These are phyloP conservation scores for Cryphonectria radicalis DNA, from an alignment of 2,329 filamentous ascomycete species.

Conservation along the genomic window DNA sequence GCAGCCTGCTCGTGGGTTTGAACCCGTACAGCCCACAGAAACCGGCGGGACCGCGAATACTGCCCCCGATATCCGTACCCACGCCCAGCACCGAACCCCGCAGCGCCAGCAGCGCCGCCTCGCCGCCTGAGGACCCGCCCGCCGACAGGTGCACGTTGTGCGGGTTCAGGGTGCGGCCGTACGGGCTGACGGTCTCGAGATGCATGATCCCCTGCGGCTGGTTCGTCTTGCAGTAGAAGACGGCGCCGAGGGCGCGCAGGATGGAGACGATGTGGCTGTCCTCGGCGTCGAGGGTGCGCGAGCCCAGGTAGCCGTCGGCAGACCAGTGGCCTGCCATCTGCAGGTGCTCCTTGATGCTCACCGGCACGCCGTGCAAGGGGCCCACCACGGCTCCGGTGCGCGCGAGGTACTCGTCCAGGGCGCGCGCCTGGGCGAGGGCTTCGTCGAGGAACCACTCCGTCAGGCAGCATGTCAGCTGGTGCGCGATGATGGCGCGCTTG, in stretches of 20 bases:
- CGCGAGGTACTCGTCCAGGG: constrained; percentile 47
- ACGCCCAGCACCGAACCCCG: constrained; percentile 47
- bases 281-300: constrained; percentile 52
- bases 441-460: constrained; percentile 34
- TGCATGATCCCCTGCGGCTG: constrained; percentile 62
- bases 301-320: constrained; percentile 55
- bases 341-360: constrained; percentile 64
- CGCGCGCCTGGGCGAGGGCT: constrained; percentile 36
- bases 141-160: constrained; percentile 62
- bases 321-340: constrained; percentile 55
- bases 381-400: constrained; percentile 50
- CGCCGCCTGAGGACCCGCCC: constrained; percentile 68
- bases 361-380: constrained; percentile 58
- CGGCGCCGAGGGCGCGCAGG: constrained; percentile 61
- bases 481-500: constrained; percentile 51
- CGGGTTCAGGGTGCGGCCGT: constrained; percentile 66
- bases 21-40: constrained; percentile 40
- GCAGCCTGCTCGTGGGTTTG: constrained; percentile 33
- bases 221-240: constrained; percentile 71
- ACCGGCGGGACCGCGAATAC: constrained; percentile 44
- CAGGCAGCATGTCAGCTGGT: constrained; percentile 42
- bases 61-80: constrained; percentile 49
- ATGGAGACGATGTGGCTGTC: constrained; percentile 63
- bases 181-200: constrained; percentile 64
- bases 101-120: constrained; percentile 46